phyloP scores from a whole-genome alignment of 2,329 filamentous ascomycete species.

The Herpotrichia juniperi region DNA sequence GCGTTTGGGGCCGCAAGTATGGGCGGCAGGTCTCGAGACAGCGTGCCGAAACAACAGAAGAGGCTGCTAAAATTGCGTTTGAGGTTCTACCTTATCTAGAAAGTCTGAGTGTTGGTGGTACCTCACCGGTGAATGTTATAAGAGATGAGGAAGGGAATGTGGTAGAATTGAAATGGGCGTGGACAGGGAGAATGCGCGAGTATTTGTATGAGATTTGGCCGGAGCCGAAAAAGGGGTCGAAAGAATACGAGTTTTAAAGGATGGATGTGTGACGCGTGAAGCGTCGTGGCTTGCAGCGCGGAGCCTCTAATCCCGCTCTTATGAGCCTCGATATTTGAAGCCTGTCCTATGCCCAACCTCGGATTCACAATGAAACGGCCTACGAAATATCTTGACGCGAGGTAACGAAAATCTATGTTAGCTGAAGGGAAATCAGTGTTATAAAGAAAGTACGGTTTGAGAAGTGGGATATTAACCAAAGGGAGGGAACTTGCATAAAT shows the following conservation, averaged over 20 bases:
- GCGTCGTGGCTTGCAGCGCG: too few relatives aligned
- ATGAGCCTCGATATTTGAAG: too few relatives aligned
- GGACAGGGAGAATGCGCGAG: background rate
- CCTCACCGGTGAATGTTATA: background rate
- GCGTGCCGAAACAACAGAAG: background rate
- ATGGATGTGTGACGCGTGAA: too few relatives aligned
- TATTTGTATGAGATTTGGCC: background rate
- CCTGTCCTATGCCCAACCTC: too few relatives aligned
- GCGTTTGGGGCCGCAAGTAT: conserved; percentile 2
- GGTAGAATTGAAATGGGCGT: background rate
- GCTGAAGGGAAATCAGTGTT: too few relatives aligned
- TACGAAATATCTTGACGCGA: too few relatives aligned
- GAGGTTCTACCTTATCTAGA: conserved; percentile 5
- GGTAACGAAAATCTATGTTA: too few relatives aligned
- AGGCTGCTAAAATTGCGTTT: background rate
- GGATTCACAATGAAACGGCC: too few relatives aligned
- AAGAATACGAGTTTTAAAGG: background rate
- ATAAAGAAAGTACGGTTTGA: too few relatives aligned
- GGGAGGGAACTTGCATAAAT: too few relatives aligned
- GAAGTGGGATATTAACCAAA: too few relatives aligned
- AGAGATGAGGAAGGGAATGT: background rate
- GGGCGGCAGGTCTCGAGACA: background rate
- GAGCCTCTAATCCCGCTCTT: too few relatives aligned
- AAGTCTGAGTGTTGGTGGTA: conserved; percentile 1
- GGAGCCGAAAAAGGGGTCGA: background rate